Evolutionary conservation across 495 filamentous ascomycete genomes (phyloP).

Genomic region (Elaphomyces granulatus): DNA sequence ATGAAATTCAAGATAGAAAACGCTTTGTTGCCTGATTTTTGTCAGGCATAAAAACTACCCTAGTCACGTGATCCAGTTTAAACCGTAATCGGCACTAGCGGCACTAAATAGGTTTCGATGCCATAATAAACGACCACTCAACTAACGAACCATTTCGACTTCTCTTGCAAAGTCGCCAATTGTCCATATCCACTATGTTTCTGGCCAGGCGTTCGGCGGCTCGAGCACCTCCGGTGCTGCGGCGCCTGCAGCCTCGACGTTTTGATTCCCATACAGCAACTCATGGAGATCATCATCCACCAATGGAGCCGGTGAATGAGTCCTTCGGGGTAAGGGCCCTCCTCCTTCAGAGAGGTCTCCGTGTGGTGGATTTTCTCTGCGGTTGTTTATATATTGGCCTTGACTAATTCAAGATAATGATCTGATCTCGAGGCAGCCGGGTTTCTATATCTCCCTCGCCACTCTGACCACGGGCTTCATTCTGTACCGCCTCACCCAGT

Average conservation of each 20-base stretch:
- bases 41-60: too few relatives aligned
- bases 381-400: too few relatives aligned
- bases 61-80: too few relatives aligned
- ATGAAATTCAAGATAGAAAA: too few relatives aligned
- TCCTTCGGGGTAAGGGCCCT: slow-evolving; percentile 45
- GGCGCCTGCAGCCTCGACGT: slow-evolving; percentile 32
- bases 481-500: slow-evolving; percentile 38
- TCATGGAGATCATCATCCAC: slow-evolving; percentile 21
- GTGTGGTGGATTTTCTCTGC: too few relatives aligned
- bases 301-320: slow-evolving; percentile 43
- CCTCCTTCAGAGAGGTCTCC: slow-evolving; percentile 10
- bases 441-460: slow-evolving; percentile 51
- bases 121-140: too few relatives aligned
- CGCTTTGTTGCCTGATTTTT: too few relatives aligned
- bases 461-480: slow-evolving; percentile 41
- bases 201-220: slow-evolving; percentile 30
- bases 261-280: slow-evolving; percentile 29
- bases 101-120: too few relatives aligned
- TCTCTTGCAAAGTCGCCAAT: slow-evolving; percentile 12
- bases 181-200: slow-evolving; percentile 29
- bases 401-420: too few relatives aligned
- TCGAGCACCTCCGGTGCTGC: slow-evolving; percentile 16
- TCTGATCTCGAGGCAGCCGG: slow-evolving; percentile 29
- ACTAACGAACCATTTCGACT: not conserved
- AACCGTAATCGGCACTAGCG: too few relatives aligned